Conservation (phyloP, 257 asterid species). For the Capsicum pubescens region DNA sequence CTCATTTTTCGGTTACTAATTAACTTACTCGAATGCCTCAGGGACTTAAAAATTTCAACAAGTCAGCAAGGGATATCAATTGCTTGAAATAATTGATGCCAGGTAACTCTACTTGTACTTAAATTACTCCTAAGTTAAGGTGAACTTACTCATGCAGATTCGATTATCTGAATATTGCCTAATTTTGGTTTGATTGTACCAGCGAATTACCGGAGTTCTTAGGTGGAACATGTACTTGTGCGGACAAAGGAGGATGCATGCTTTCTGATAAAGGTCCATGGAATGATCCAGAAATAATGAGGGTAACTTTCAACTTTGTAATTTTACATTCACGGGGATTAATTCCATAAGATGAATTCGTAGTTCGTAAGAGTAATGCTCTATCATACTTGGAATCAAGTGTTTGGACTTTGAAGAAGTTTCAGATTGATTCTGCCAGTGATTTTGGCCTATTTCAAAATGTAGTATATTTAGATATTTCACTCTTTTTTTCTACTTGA, state of each 20-base stretch:
- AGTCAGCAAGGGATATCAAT: conserved; percentile 83
- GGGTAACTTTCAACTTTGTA: conserved; percentile 47
- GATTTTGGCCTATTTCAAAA: no score
- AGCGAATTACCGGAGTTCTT: conserved; percentile 94
- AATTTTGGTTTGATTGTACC: conserved; percentile 7
- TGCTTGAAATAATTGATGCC: conserved; percentile 90
- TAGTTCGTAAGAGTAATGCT: background rate
- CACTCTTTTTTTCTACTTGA: no score
- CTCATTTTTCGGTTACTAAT: conserved; percentile 8
- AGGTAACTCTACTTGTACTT: conserved; percentile 49
- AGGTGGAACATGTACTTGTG: conserved; percentile 95
- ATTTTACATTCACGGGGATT: background rate
- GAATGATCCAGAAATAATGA: conserved; percentile 89
- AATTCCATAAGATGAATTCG: background rate
- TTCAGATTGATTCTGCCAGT: no score
- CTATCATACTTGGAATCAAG: no score
- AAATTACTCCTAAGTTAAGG: conserved; percentile 1
- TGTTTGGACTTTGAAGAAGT: no score
- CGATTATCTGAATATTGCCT: background rate
- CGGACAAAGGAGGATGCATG: conserved; percentile 90
- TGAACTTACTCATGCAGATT: background rate
- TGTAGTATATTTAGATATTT: no score
- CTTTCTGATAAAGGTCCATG: conserved; percentile 93
- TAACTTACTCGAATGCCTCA: conserved; percentile 29
- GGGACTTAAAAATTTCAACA: conserved; percentile 91